Percentiles rank a stretch among this genome's conserved stretches.
phyloP scores from a whole-genome alignment of 2,329 filamentous ascomycete species.

The Aspergillus quadricinctus region DNA sequence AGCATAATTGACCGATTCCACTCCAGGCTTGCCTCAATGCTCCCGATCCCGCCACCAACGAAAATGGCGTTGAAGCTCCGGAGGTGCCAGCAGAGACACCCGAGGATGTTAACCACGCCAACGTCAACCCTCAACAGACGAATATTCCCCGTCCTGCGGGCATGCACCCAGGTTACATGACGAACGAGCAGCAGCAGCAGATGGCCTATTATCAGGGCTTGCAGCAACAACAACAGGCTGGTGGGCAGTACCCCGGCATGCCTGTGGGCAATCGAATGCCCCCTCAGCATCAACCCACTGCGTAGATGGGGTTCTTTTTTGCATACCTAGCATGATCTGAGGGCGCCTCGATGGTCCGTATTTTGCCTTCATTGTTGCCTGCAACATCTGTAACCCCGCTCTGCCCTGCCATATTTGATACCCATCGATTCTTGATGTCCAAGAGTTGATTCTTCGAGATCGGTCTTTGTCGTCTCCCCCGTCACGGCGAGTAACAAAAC shows the following conservation, averaged over 20 bases:
- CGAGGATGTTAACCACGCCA: conserved; percentile 75
- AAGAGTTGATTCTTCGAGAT: conserved; percentile 16
- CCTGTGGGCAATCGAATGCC: conserved; percentile 73
- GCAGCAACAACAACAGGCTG: conserved; percentile 61
- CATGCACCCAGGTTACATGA: conserved; percentile 67
- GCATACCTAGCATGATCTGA: conserved; percentile 13
- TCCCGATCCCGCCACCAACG: conserved; percentile 79
- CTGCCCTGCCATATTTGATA: conserved; percentile 33
- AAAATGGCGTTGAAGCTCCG: conserved; percentile 73
- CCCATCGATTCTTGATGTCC: conserved; percentile 28
- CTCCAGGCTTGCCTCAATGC: conserved; percentile 88
- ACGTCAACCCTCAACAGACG: conserved; percentile 64
- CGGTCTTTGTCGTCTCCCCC: conserved; percentile 14
- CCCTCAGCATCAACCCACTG: conserved; percentile 76
- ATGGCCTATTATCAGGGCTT: conserved; percentile 82
- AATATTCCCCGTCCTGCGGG: conserved; percentile 65
- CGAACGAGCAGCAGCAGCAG: conserved; percentile 65
- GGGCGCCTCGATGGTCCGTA: conserved; percentile 22
- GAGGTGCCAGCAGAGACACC: conserved; percentile 77
- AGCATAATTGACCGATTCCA: conserved; percentile 14
- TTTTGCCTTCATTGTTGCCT: conserved; percentile 22
- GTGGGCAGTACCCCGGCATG: conserved; percentile 69
- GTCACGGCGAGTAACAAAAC: conserved; percentile 3
- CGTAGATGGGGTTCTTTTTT: conserved; percentile 42
- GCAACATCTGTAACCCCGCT: conserved; percentile 19